These are phyloP conservation scores for Platanus orientalis DNA, from an alignment of 164 flowering plant genomes.

Conservation along the genomic window DNA sequence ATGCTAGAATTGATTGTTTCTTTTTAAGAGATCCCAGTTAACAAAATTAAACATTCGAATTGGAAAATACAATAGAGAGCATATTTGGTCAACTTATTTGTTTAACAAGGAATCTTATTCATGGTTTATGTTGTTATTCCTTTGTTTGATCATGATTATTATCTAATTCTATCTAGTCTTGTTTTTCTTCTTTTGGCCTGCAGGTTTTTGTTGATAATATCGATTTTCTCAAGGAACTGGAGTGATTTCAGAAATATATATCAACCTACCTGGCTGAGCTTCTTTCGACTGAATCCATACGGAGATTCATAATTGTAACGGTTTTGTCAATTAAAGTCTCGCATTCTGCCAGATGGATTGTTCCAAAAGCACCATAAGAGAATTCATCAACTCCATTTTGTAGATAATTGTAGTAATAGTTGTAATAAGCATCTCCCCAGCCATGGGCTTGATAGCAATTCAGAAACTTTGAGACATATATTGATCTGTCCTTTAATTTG, in stretches of 20 bases:
- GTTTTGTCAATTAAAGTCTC: constrained; percentile 9
- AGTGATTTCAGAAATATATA: constrained; percentile 32
- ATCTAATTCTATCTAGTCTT: not conserved
- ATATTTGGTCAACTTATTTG: not conserved
- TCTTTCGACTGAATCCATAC: not conserved
- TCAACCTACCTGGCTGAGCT: constrained; percentile 1
- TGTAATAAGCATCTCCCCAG: constrained; percentile 12
- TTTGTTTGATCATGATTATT: not conserved
- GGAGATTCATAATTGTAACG: not conserved
- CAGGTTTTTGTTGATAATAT: constrained; percentile 94
- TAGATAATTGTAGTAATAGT: constrained; percentile 23
- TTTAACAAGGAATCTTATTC: not conserved
- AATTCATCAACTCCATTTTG: constrained; percentile 11
- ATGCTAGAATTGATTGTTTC: not conserved
- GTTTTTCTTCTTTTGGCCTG: constrained; percentile 6
- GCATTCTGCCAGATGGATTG: too few species aligned
- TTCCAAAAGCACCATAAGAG: constrained; percentile 13
- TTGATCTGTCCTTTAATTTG: too few species aligned
- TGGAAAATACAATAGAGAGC: too few species aligned
- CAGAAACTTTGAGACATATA: too few species aligned
- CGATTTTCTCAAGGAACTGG: constrained; percentile 85
- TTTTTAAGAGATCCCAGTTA: not conserved
- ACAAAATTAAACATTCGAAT: too few species aligned
- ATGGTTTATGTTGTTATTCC: not conserved
- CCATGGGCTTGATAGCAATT: constrained; percentile 4